A percentile compares a stretch with the other conserved stretches of the same genome.
These are phyloP conservation scores for Saccharomyces hybrid DNA, from an alignment of 1,139 yeast genomes.

Conservation along the genomic window DNA sequence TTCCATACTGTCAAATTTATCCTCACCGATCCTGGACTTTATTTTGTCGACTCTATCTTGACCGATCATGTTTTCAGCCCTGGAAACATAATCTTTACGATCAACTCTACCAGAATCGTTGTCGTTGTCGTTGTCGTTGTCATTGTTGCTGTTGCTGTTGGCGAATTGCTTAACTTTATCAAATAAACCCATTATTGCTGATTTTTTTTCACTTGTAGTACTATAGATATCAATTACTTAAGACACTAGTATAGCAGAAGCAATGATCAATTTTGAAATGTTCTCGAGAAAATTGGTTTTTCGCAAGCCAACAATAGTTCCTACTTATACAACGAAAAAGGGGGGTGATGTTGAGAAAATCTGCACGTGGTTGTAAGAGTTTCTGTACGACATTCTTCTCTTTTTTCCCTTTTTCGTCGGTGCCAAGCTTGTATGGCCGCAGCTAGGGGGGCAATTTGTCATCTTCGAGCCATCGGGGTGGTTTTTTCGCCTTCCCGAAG, in stretches of 20 bases:
- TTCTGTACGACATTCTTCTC: neutral
- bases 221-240: neutral
- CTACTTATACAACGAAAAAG: neutral
- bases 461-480: neutral
- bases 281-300: neutral
- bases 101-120: slow-evolving; percentile 3
- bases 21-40: slow-evolving; percentile 23
- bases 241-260: neutral
- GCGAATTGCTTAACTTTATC: slow-evolving; percentile 26
- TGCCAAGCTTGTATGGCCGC: neutral
- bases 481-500: neutral
- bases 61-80: slow-evolving; percentile 21
- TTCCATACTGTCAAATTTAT: slow-evolving; percentile 24
- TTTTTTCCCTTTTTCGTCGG: neutral
- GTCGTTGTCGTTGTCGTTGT: slow-evolving; percentile 10
- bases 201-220: neutral
- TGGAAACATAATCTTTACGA: slow-evolving; percentile 17
- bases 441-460: neutral
- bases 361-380: neutral
- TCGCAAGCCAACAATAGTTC: neutral
- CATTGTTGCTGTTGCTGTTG: slow-evolving; percentile 7
- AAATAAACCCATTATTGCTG: slow-evolving; percentile 30
- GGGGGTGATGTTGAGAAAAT: neutral
- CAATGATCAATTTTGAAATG: neutral
- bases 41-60: slow-evolving; percentile 22